phyloP scores from a whole-genome alignment of 257 asterid species.

The Nicotiana obtusifolia region DNA sequence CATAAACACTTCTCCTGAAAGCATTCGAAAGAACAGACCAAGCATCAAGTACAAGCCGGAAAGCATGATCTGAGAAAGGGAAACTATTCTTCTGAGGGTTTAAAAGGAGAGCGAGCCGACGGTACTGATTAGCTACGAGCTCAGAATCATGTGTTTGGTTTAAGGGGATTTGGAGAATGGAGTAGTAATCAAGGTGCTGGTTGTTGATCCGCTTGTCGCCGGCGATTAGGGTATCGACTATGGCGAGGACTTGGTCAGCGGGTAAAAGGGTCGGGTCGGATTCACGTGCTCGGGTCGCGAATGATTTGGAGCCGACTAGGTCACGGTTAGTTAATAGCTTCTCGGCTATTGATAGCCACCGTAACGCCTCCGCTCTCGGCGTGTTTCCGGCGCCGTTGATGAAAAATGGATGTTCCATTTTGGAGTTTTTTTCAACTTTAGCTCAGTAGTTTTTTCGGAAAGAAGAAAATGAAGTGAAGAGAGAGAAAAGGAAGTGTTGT shows the following conservation, averaged over 20 bases:
- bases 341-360: slow-evolving; percentile 86
- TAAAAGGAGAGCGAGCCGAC: slow-evolving; percentile 47
- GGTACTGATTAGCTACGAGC: slow-evolving; percentile 58
- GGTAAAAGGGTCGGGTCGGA: slow-evolving; percentile 68
- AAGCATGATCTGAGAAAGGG: slow-evolving; percentile 80
- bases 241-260: slow-evolving; percentile 82
- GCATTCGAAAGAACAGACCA: slow-evolving; percentile 80
- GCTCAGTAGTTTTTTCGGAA: background rate
- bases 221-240: slow-evolving; percentile 78
- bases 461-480: background rate
- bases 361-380: slow-evolving; percentile 72
- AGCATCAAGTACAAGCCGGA: slow-evolving; percentile 65
- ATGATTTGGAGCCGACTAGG: slow-evolving; percentile 71
- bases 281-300: slow-evolving; percentile 89
- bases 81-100: slow-evolving; percentile 69
- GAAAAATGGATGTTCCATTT: slow-evolving; percentile 84
- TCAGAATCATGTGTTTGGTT: slow-evolving; percentile 57
- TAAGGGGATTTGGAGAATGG: slow-evolving; percentile 63
- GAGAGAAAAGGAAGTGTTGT: background rate
- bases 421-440: background rate
- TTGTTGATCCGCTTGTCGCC: slow-evolving; percentile 73
- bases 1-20: slow-evolving; percentile 52
- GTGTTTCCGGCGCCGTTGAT: slow-evolving; percentile 42
- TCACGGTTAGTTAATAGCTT: slow-evolving; percentile 79
- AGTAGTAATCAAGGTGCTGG: slow-evolving; percentile 61